These are phyloP conservation scores for Macrophomina phaseolina DNA, from an alignment of 2,329 filamentous ascomycete genomes.

Conservation along the genomic window DNA sequence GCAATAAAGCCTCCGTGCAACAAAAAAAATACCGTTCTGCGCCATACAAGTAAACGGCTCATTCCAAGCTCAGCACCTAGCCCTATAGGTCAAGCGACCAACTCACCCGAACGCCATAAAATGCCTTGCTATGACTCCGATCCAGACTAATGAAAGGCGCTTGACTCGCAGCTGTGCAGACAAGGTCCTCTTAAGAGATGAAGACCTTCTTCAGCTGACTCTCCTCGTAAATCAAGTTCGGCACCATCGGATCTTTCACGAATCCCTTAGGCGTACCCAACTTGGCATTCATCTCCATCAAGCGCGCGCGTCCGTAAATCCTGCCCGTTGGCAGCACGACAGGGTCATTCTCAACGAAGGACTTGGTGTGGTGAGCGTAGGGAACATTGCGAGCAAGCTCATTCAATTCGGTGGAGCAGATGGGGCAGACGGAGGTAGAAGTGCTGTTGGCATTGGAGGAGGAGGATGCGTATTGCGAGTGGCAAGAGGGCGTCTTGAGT, in stretches of 20 bases:
- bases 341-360: conserved; percentile 85
- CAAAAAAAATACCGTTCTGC: too few relatives aligned
- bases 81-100: not conserved
- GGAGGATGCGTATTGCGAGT: conserved; percentile 68
- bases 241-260: conserved; percentile 78
- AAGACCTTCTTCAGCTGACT: conserved; percentile 82
- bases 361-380: conserved; percentile 94
- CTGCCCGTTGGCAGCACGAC: conserved; percentile 85
- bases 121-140: conserved; percentile 3
- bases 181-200: conserved; percentile 66
- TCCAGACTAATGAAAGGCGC: not conserved
- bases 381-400: conserved; percentile 86
- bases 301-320: conserved; percentile 77
- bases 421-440: conserved; percentile 81
- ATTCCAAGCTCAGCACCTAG: not conserved
- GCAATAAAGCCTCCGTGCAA: not conserved
- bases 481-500: conserved; percentile 93
- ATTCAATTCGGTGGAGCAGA: conserved; percentile 95
- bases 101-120: not conserved
- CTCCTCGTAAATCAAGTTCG: conserved; percentile 63
- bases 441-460: conserved; percentile 63
- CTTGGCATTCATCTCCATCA: conserved; percentile 81
- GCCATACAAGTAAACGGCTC: too few relatives aligned
- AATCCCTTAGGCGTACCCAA: conserved; percentile 69
- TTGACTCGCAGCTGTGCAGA: too few relatives aligned